Percentiles rank a stretch among this genome's conserved stretches.
Conservation (phyloP, 148 eudicot species). For the Rhododendron ferrugineum region DNA sequence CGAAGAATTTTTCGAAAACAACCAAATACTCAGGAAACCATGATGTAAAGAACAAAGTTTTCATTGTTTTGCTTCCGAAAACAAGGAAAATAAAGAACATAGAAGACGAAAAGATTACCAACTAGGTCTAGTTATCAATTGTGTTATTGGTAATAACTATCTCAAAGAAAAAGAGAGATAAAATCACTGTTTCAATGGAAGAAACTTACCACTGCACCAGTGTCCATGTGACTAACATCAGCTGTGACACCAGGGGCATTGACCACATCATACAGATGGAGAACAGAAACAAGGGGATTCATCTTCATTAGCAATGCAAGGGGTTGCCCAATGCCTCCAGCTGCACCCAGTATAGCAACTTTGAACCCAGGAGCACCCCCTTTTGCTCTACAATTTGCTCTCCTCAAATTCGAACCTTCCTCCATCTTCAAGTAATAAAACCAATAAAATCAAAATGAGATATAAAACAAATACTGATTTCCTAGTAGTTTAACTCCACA, state of each 20-base stretch:
- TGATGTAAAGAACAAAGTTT: neutral
- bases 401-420: conserved; percentile 33
- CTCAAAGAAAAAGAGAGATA: neutral
- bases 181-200: neutral
- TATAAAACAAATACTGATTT: neutral
- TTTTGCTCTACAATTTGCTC: conserved; percentile 81
- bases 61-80: neutral
- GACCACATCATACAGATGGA: conserved; percentile 95
- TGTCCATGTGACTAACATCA: conserved; percentile 98
- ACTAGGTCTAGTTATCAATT: neutral
- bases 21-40: neutral
- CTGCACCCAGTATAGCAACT: conserved; percentile 92
- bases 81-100: neutral
- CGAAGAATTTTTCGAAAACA: neutral
- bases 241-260: conserved; percentile 97
- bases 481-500: neutral
- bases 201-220: conserved; percentile 83
- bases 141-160: neutral
- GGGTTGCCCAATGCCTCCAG: conserved; percentile 98
- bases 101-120: neutral
- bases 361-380: conserved; percentile 89
- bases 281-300: conserved; percentile 89
- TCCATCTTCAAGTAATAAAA: conserved; percentile 37
- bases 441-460: neutral
- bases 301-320: conserved; percentile 93